Conservation (phyloP, 495 filamentous ascomycete genomes). For the Penicillium taxi region DNA sequence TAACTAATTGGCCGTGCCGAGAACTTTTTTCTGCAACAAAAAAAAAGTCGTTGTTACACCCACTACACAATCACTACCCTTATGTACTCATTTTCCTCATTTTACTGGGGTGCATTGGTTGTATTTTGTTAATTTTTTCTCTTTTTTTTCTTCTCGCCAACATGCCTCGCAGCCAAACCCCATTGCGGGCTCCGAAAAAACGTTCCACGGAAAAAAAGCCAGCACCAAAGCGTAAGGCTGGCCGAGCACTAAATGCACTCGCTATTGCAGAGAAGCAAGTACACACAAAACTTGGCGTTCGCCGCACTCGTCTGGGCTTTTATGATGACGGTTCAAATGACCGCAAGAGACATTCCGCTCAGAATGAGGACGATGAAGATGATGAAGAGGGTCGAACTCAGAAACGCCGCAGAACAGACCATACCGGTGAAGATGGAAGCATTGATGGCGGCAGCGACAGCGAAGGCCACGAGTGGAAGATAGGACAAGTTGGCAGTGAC, state of each 20-base stretch:
- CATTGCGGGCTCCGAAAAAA: conserved; percentile 39
- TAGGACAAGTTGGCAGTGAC: conserved; percentile 66
- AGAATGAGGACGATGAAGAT: conserved; percentile 34
- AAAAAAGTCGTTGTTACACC: conserved; percentile 29
- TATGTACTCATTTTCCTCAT: conserved; percentile 4
- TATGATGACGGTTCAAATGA: conserved; percentile 41
- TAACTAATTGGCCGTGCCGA: conserved; percentile 34
- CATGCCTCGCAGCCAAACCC: conserved; percentile 64
- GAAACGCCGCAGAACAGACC: conserved; percentile 37
- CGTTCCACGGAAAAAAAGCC: conserved; percentile 34
- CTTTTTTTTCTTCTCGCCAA: conserved; percentile 12
- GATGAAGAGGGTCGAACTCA: conserved; percentile 46
- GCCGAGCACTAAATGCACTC: conserved; percentile 71
- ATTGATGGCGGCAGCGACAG: conserved; percentile 64
- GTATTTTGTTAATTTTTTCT: conserved; percentile 6
- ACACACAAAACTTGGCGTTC: conserved; percentile 42
- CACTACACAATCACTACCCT: conserved; percentile 9
- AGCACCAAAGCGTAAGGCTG: conserved; percentile 41
- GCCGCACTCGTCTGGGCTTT: conserved; percentile 51
- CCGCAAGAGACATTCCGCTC: conserved; percentile 35
- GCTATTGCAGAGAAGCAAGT: conserved; percentile 65
- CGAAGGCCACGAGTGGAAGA: conserved; percentile 80
- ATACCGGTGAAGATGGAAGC: conserved; percentile 32
- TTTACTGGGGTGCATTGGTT: conserved; percentile 2
- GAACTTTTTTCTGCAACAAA: conserved; percentile 32